Base-by-base conservation (phyloP, 352 stramenopile genomes). In the Pythium angustatum region DNA sequence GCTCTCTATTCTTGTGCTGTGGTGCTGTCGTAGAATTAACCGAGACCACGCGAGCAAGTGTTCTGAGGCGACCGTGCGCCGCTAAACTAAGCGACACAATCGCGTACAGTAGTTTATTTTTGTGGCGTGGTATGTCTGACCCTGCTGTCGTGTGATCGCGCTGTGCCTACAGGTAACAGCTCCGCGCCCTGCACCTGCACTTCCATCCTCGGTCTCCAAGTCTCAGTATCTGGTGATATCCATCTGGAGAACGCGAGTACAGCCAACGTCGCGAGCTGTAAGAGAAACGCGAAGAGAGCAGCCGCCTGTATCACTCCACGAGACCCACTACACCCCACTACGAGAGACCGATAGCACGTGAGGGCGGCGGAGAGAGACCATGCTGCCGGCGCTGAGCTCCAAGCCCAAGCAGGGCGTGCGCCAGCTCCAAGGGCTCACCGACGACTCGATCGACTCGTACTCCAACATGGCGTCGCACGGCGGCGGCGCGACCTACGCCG, bases 381-480 rank as follows among this genome's bases (percentile, higher is more conserved):
- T 91, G 82, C 77, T 94, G 34, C 86, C 86, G 50, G 83, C 86
- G 58, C 81, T 95, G 62, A 91, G 79, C 31, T 87, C 83, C 53
- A 89, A 90, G 60, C 84, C 86, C 41, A 95, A 93, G 75, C 81
- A 93, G 72, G 73, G 79, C n/a, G 74, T 88, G 48, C 83, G 85
- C 31, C 86, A 95, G 58, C 75, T 95, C 31, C 77, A 90, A 55
- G 81, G 85, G 7, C 78, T 95, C 62, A 87, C 80, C 45, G 85
- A 95, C 76, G 86, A 93, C 73, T 91, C 84, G 40, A 95, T 95
- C 71, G 86, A 95, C 62, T 79, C 84, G 52, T 95, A 95, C 57
- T 78, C 84, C 27, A 90, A 91, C 54, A 85, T 75, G 48, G 69
- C 79, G 5, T 55, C 81, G n/a, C n/a, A 58, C 65, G 14, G 54